phyloP scores from a whole-genome alignment of 2,329 filamentous ascomycete species.

The Pseudopyrenochaeta lycopersici region DNA sequence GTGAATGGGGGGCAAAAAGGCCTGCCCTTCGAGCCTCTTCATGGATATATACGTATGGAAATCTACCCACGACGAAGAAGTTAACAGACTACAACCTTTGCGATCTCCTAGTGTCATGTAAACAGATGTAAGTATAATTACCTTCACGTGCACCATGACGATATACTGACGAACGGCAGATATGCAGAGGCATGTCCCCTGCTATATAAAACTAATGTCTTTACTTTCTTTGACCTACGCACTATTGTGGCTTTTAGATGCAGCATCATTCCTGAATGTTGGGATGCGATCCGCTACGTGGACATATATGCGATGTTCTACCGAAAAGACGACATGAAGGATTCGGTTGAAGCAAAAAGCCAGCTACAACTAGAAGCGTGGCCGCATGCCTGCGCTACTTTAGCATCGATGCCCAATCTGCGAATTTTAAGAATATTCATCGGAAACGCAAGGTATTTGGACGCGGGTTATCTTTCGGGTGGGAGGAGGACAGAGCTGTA shows the following conservation, averaged over 20 bases:
- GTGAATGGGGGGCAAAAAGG: slow-evolving; percentile 5
- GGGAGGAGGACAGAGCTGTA: neutral
- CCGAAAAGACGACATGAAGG: slow-evolving; percentile 7
- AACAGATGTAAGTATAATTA: neutral
- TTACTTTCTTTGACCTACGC: slow-evolving; percentile 10
- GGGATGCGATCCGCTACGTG: slow-evolving; percentile 4
- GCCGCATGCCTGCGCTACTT: neutral
- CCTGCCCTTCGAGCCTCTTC: slow-evolving; percentile 10
- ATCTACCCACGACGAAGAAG: slow-evolving; percentile 12
- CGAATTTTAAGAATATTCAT: slow-evolving; percentile 7
- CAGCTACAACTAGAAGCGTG: slow-evolving; percentile 8
- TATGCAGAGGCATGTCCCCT: slow-evolving; percentile 8
- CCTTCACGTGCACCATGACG: no score
- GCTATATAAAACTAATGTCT: slow-evolving; percentile 13
- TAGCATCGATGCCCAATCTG: slow-evolving; percentile 6
- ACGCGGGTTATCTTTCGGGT: neutral
- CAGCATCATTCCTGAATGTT: neutral
- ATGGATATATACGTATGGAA: slow-evolving; percentile 16
- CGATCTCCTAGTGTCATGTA: slow-evolving; percentile 2
- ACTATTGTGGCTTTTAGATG: slow-evolving; percentile 2
- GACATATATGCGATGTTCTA: slow-evolving; percentile 10
- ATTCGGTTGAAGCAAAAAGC: slow-evolving; percentile 5
- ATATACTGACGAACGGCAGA: neutral
- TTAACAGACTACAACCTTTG: slow-evolving; percentile 13
- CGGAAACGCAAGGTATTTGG: slow-evolving; percentile 4